Evolutionary conservation across 345 rosid species (phyloP), one percentile per base, ranked within the genome.

Genomic region (Noccaea bulbosa): DNA sequence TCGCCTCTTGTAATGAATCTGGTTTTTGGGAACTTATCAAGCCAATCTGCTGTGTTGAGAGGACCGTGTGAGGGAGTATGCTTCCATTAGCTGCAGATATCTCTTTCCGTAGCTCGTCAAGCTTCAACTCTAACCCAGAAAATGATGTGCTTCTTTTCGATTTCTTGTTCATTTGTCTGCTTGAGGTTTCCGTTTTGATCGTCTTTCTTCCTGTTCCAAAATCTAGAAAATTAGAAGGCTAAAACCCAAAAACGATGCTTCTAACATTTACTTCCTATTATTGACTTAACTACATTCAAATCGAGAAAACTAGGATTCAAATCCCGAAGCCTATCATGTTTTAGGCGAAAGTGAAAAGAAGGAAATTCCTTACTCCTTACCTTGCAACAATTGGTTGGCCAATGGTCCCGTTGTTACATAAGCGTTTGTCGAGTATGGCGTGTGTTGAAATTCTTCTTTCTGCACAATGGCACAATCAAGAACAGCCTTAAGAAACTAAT

Each of bases 371-470:
- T 11, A 8, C 38, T 61, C 57, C 50, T 64, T 83, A 92, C 98
- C 98, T 86, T 83, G 96, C 79, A 87, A 60, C 69, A 91, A 65
- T 55, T 81, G 88, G 57, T 80, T 93, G 43, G 91, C 89, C 78
- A 88, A 74, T 8, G 94, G 96, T 77, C 98, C 98, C 52, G 78
- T 40, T 67, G 89, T 77, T 68, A 93, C 89, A 70, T 93, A 93
- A 66, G 97, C 92, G 80, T 91, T 93, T 65, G 98, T 93, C 11
- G 98, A 78, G 72, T 93, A 91, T 61, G 98, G 85, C 63, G 97
- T 88, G 85, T 93, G 98, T 75, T 85, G 97, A 67, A 86, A 93
- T 80, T 93, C 98, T 83, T 93, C 97, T 78, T 83, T 86, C 98
- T 91, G 65, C 83, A 80, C 14, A 5, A 77, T n/a, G n/a, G n/a